Conservation (phyloP, 2,329 filamentous ascomycete species). For the Capronia americana region DNA sequence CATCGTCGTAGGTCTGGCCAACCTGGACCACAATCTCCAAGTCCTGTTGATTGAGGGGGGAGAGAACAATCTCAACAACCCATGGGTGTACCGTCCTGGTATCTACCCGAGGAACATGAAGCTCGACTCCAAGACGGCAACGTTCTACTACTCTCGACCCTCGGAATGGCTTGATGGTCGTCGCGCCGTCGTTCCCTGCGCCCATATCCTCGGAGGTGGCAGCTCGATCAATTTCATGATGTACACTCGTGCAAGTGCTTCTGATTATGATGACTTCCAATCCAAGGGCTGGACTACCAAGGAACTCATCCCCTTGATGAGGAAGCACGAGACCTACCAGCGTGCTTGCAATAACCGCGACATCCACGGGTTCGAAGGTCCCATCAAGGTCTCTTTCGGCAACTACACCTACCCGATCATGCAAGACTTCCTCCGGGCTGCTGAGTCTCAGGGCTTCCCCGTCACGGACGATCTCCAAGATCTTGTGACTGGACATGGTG, state of each 20-base stretch:
- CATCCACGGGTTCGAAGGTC: constrained; percentile 77
- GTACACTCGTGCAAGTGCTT: constrained; percentile 24
- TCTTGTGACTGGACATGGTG: constrained; percentile 65
- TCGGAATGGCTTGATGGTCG: constrained; percentile 75
- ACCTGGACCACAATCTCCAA: constrained; percentile 74
- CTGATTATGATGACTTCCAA: constrained; percentile 74
- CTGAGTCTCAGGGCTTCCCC: constrained; percentile 76
- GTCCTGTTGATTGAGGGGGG: constrained; percentile 74
- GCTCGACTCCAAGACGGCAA: constrained; percentile 76
- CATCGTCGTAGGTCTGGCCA: constrained; percentile 60
- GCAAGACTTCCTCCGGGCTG: constrained; percentile 77
- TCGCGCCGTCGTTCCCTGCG: constrained; percentile 75
- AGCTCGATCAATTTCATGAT: constrained; percentile 81
- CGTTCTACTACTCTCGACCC: constrained; percentile 79
- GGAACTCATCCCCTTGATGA: constrained; percentile 77
- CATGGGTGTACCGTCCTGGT: constrained; percentile 75
- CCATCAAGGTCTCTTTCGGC: constrained; percentile 81
- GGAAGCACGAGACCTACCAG: constrained; percentile 81
- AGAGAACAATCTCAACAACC: constrained; percentile 77
- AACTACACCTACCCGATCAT: constrained; percentile 83
- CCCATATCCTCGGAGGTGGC: constrained; percentile 73
- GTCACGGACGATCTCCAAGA: constrained; percentile 79
- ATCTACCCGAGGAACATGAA: constrained; percentile 83
- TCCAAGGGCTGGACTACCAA: constrained; percentile 80
- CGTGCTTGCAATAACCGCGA: constrained; percentile 65